phyloP scores from a whole-genome alignment of 768 basidiomycete genomes.

The Serendipita vermifera region DNA sequence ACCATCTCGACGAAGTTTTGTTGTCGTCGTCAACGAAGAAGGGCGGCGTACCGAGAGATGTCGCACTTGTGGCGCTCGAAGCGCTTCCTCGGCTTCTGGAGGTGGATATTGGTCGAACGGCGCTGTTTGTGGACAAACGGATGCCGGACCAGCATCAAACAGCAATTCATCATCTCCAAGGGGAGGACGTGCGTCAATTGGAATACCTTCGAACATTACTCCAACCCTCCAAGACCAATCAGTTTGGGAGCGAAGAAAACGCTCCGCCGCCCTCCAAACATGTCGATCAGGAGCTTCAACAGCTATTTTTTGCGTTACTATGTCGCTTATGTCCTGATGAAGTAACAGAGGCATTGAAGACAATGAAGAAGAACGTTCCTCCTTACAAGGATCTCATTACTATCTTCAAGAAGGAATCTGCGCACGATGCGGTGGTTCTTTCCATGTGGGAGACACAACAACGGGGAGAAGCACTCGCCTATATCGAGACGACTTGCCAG shows the following conservation, averaged over 20 bases:
- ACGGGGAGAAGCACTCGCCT: constrained; percentile 50
- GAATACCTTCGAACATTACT: constrained; percentile 68
- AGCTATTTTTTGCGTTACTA: constrained; percentile 57
- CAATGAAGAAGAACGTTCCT: constrained; percentile 38
- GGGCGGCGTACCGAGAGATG: constrained; percentile 40
- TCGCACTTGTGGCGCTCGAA: constrained; percentile 39
- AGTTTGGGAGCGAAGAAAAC: constrained; percentile 23
- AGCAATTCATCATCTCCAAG: constrained; percentile 42
- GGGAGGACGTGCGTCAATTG: constrained; percentile 42
- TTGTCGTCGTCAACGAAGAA: constrained; percentile 33
- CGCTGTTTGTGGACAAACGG: constrained; percentile 55
- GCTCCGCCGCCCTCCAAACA: constrained; percentile 27
- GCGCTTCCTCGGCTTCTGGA: constrained; percentile 55
- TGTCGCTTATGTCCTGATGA: constrained; percentile 53
- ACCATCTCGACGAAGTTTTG: constrained; percentile 52
- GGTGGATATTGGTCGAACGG: constrained; percentile 51
- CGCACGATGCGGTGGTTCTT: constrained; percentile 63
- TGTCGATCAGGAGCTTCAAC: constrained; percentile 39
- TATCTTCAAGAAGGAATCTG: constrained; percentile 52
- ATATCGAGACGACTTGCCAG: constrained; percentile 34
- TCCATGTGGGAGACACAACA: constrained; percentile 18
- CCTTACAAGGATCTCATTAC: constrained; percentile 43
- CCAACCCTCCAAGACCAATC: constrained; percentile 32
- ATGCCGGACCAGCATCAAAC: constrained; percentile 50
- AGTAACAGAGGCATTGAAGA: constrained; percentile 49